Conservation (phyloP, 345 rosid species). For the Raphanus raphanistrum region DNA sequence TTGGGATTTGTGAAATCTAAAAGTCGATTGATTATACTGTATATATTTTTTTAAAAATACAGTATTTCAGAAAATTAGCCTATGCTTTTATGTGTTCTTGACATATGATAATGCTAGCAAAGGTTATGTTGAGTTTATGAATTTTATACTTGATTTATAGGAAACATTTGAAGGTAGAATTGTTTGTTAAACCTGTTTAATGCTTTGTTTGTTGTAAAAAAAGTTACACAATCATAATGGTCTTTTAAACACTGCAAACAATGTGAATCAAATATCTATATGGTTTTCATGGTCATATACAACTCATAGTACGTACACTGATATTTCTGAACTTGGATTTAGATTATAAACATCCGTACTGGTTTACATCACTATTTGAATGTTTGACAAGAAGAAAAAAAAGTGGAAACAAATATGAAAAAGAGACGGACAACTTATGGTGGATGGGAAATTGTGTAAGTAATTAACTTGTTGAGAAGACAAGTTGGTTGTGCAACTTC, state of each 20-base stretch:
- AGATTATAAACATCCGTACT: not conserved
- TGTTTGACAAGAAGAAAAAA: not conserved
- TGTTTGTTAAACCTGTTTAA: not conserved
- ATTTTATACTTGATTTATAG: not conserved
- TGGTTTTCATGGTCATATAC: not conserved
- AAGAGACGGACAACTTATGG: not conserved
- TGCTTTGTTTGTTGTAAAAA: not conserved
- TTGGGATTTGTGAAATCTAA: too few species aligned
- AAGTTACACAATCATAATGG: not conserved
- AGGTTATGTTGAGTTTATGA: not conserved
- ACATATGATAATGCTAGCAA: not conserved
- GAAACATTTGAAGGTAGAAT: not conserved
- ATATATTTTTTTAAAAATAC: too few species aligned
- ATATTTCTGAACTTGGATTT: not conserved
- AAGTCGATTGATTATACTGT: too few species aligned
- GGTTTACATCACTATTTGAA: not conserved
- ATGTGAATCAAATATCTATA: not conserved
- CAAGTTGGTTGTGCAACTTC: conserved; percentile 25
- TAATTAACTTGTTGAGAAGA: conserved; percentile 16
- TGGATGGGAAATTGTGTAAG: conserved; percentile 9
- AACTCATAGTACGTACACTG: not conserved
- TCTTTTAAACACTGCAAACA: not conserved
- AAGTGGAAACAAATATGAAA: not conserved
- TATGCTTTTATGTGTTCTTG: not conserved
- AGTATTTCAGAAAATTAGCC: not conserved